Percentiles rank a stretch among this genome's conserved stretches.
Conservation (phyloP, 768 basidiomycete genomes). For the Crassisporium funariophilum region DNA sequence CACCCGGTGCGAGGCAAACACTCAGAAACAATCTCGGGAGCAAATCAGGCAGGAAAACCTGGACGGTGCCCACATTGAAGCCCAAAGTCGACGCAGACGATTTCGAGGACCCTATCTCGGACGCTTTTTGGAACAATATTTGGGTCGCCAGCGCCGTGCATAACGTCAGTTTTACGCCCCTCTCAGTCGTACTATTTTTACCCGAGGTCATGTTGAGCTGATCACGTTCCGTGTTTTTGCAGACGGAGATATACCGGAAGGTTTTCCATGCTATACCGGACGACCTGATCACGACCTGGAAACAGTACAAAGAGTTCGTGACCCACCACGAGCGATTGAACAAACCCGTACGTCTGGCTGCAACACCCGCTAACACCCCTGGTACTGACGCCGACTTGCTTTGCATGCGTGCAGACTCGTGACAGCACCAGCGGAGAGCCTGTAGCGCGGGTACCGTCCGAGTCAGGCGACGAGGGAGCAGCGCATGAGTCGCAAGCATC, state of each 20-base stretch:
- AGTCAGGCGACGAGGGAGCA: constrained; percentile 46
- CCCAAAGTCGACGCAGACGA: constrained; percentile 74
- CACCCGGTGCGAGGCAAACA: constrained; percentile 49
- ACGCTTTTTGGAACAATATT: constrained; percentile 85
- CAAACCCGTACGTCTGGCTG: constrained; percentile 54
- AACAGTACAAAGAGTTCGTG: constrained; percentile 87
- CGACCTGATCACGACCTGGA: constrained; percentile 93
- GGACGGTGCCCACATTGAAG: constrained; percentile 65
- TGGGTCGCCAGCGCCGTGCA: constrained; percentile 89
- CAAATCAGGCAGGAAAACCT: constrained; percentile 54
- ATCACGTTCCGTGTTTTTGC: constrained; percentile 9
- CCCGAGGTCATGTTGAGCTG: constrained; percentile 14
- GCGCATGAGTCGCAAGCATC: constrained; percentile 27
- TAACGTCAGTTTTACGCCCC: constrained; percentile 61
- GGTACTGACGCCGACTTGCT: constrained; percentile 9
- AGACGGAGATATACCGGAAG: constrained; percentile 96
- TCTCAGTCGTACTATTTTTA: constrained; percentile 11
- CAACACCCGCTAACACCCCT: neutral
- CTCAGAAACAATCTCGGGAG: constrained; percentile 55
- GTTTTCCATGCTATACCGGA: constrained; percentile 95
- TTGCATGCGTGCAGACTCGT: constrained; percentile 38
- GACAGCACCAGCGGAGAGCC: constrained; percentile 43
- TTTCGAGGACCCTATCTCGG: constrained; percentile 88
- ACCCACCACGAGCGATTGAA: constrained; percentile 72
- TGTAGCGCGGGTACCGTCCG: constrained; percentile 59